A percentile compares a stretch with the other conserved stretches of the same genome.
phyloP scores from a whole-genome alignment of 1,139 yeast species.

The Wickerhamomyces sp. region DNA sequence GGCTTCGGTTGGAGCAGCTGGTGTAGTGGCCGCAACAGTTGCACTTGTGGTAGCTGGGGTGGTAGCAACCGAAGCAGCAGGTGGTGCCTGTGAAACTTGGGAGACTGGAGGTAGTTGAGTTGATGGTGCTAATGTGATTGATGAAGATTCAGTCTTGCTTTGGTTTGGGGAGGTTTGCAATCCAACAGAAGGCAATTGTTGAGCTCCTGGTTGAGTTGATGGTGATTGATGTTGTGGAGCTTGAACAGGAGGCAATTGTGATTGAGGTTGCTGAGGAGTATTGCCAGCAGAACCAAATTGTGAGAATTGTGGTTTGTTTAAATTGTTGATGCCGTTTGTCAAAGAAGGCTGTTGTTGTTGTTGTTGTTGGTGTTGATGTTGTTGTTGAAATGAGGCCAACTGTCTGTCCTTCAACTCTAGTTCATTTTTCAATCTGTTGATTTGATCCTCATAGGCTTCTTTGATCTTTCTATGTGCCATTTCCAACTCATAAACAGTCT shows the following conservation, averaged over 20 bases:
- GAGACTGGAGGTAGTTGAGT: slow-evolving; percentile 24
- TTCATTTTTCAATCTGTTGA: slow-evolving; percentile 78
- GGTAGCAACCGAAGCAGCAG: slow-evolving; percentile 12
- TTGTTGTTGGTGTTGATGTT: slow-evolving; percentile 27
- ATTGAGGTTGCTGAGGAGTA: slow-evolving; percentile 26
- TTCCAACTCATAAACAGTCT: slow-evolving; percentile 90
- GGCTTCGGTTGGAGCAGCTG: slow-evolving; percentile 14
- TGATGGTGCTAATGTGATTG: slow-evolving; percentile 16
- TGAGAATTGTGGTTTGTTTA: slow-evolving; percentile 18
- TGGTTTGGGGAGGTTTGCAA: slow-evolving; percentile 20
- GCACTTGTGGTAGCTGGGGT: slow-evolving; percentile 17
- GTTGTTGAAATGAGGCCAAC: slow-evolving; percentile 37
- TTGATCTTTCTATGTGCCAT: slow-evolving; percentile 92
- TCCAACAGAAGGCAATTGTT: slow-evolving; percentile 22
- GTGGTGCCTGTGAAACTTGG: slow-evolving; percentile 15
- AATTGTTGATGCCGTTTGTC: slow-evolving; percentile 18
- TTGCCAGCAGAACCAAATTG: slow-evolving; percentile 14
- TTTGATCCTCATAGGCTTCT: slow-evolving; percentile 94
- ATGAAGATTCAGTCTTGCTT: slow-evolving; percentile 27
- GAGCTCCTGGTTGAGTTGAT: slow-evolving; percentile 23
- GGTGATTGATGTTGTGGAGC: slow-evolving; percentile 18
- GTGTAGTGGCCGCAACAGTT: slow-evolving; percentile 5
- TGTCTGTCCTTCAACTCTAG: slow-evolving; percentile 70
- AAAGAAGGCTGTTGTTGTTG: slow-evolving; percentile 14
- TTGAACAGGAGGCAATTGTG: slow-evolving; percentile 24